Evolutionary conservation across 352 stramenopile species (phyloP), one percentile per base, ranked within the genome.

Genomic region (Albugo candida): DNA sequence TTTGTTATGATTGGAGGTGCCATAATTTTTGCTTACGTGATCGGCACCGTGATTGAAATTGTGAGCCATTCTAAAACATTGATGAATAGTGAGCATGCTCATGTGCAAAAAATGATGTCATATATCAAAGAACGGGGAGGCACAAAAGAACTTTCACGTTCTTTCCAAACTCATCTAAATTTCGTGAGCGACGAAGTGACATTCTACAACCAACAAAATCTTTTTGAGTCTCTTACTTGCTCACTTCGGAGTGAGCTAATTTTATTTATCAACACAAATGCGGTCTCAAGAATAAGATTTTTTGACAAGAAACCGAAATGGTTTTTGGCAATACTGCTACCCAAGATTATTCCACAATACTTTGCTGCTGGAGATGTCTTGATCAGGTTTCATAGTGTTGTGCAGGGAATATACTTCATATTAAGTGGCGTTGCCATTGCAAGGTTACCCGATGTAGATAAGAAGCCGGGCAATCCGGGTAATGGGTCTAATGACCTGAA

Each of bases 281-380:
- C 81, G 1, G 52, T 83, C 4, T 67, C 68, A 2, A 72, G 81
- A 45, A 66, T 83, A 5, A 66, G 73, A 0, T 83, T 86, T 49
- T 86, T 86, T 21, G 73, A 86, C 45, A 86, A 86, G 46, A 86
- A 86, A 20, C 73, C 73, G 3, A 86, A 86, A 36, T 86, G 73
- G 73, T 86, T 86, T 49, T 50, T 86, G 13, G 80, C 73, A 13
- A 52, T 86, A 14, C 49, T 86, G 12, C 49, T 86, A 12, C 73
- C 70, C 17, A 58, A 69, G 17, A 55, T 86, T 2, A 59, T 80
- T 10, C 73, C 73, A 2, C 73, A 86, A 45, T 86, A 66, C 52
- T 86, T 74, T 35, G 48, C 82, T 2, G 52, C 72, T 18, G 65
- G 73, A 1, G 73, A 86, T 43, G 58, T 86, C 41, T 35, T 83